Base-by-base conservation (phyloP, 148 eudicot species). In the Vaccinium myrtillus region DNA sequence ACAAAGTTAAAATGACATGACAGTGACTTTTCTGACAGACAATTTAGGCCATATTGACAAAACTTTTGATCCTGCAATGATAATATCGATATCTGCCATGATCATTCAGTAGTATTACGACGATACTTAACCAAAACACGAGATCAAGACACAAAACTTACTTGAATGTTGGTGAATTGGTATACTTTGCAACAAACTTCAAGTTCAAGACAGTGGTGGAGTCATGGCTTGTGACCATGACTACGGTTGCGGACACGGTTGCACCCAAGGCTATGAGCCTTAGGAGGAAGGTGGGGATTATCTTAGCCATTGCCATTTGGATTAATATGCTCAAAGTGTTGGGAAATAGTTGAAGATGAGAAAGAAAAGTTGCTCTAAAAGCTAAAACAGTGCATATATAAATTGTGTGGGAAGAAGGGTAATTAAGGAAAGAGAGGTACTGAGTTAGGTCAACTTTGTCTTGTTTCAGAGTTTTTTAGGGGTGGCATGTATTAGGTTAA, bases 181-280 rank as follows among this genome's bases (percentile, higher is more conserved):
- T 88, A 74, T 88, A 96, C 67, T 93, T 94, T 50, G 98, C 99
- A 49, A 92, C 92, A 21, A 96, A 93, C 21, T 88, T 89, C 86
- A 96, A 69, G 85, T 83, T 84, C 48, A 93, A 83, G 16, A 96
- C 89, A 1, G 87, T 77, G 15, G 97, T 90, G 25, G 99, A 83
- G 77, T 96, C 98, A 86, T 90, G 93, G 84, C 93, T 91, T 0
- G 93, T 93, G 75, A 91, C 83, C 98, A 95, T 94, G 13, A 93
- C 80, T 70, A 93, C 84, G 16, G 94, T 83, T 30, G 99, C 94
- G 18, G 92, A 77, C 27, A 93, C 73, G 39, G 90, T 80, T 39
- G 96, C 90, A 21, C 50, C 91, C 63, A 95, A 81, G 79, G 95
- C 97, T 81, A 90, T 15, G 21, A 95, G 83, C 92, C 99, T 94